These are phyloP conservation scores for Ceratobasidium sp. DNA, from an alignment of 1,284 basidiomycete species.

Conservation along the genomic window DNA sequence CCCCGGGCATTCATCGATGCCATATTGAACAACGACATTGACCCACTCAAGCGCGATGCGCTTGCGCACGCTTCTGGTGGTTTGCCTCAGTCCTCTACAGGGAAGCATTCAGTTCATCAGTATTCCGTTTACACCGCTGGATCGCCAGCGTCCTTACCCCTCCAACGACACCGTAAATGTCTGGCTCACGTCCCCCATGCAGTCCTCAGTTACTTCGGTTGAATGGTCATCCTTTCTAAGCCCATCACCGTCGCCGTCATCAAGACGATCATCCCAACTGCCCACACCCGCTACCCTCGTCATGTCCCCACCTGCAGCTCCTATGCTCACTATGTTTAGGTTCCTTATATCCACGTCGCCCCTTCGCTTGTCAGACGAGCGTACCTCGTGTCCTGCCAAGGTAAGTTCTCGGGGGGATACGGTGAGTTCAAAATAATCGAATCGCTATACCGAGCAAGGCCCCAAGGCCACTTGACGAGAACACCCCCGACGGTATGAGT, in stretches of 20 bases:
- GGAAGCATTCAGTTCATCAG: not conserved
- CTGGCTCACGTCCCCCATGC: not conserved
- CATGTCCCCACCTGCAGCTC: not conserved
- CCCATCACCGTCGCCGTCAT: not conserved
- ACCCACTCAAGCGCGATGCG: not conserved
- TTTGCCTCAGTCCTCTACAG: not conserved
- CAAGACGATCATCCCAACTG: not conserved
- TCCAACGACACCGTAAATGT: not conserved
- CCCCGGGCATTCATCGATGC: too few relatives aligned
- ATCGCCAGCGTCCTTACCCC: not conserved
- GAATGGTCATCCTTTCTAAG: not conserved
- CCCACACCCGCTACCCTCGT: not conserved
- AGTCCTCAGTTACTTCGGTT: not conserved
- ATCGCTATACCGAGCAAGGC: not conserved
- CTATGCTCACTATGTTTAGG: not conserved
- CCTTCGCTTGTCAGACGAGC: not conserved
- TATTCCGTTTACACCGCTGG: not conserved
- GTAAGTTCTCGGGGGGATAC: not conserved
- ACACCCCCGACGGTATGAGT: not conserved
- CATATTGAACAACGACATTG: too few relatives aligned
- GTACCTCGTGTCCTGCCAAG: not conserved
- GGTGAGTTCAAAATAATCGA: not conserved
- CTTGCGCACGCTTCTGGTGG: not conserved
- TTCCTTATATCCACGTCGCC: not conserved
- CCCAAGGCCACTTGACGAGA: not conserved